These are phyloP conservation scores for Fusarium anthophilum DNA, from an alignment of 2,329 filamentous ascomycete species.

Conservation along the genomic window DNA sequence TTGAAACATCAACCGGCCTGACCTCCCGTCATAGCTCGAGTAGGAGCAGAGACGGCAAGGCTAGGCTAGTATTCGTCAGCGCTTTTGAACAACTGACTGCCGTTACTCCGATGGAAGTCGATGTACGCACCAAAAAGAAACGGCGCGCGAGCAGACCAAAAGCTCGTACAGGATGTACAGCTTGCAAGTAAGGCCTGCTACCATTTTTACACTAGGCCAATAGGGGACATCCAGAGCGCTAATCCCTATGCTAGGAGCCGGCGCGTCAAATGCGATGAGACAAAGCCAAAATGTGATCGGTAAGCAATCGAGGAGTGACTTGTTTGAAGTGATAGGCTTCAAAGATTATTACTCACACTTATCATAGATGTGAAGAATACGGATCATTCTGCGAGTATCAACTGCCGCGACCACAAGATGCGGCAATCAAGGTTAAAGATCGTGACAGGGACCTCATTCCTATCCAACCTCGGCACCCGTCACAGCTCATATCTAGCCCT, in stretches of 20 bases:
- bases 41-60: not conserved
- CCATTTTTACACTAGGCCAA: rapidly evolving
- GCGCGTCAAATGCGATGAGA: not conserved
- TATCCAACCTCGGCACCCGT: not conserved
- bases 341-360: not conserved
- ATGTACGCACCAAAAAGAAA: not conserved
- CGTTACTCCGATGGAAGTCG: rapidly evolving
- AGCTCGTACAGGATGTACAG: not conserved
- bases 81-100: rapidly evolving
- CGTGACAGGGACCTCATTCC: rapidly evolving
- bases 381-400: not conserved
- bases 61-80: not conserved
- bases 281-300: not conserved
- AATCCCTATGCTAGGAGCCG: not conserved
- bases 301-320: not conserved
- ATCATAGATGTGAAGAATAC: not conserved
- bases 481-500: not conserved
- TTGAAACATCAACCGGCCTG: not conserved
- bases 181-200: not conserved
- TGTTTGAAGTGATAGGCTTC: not conserved
- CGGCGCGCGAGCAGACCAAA: not conserved
- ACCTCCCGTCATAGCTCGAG: rapidly evolving
- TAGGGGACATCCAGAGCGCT: not conserved
- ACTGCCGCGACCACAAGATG: not conserved
- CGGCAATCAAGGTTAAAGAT: not conserved